Evolutionary conservation across 2,329 filamentous ascomycete genomes (phyloP).

Genomic region (Blumeriella jaapii): DNA sequence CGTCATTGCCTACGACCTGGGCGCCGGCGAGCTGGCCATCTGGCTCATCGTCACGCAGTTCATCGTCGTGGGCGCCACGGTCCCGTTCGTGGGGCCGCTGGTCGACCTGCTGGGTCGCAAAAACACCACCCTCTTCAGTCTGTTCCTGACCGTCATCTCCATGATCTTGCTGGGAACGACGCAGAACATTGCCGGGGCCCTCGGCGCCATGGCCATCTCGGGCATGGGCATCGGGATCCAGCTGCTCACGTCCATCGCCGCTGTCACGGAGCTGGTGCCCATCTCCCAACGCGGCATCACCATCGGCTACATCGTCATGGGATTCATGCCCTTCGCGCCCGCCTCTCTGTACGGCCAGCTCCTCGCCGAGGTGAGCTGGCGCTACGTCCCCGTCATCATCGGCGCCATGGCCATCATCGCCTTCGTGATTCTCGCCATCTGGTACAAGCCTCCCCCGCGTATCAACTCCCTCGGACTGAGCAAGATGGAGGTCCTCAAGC

Average conservation of each 20-base stretch:
- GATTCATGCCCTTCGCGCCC: conserved; percentile 49
- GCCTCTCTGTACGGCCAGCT: conserved; percentile 49
- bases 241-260: conserved; percentile 57
- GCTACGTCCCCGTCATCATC: conserved; percentile 1
- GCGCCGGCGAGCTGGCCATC: conserved; percentile 6
- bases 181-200: conserved; percentile 47
- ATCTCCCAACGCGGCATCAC: conserved; percentile 50
- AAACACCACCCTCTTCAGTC: conserved; percentile 45
- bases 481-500: conserved; percentile 29
- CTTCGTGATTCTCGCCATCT: conserved; percentile 37
- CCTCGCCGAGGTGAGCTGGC: conserved; percentile 31
- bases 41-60: conserved; percentile 36
- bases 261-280: conserved; percentile 56
- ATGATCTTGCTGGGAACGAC: conserved; percentile 48
- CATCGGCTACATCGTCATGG: conserved; percentile 46
- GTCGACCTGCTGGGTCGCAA: conserved; percentile 53
- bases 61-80: conserved; percentile 44
- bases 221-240: conserved; percentile 56
- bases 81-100: conserved; percentile 53
- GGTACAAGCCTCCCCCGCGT: conserved; percentile 42
- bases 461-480: conserved; percentile 31
- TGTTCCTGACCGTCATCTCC: conserved; percentile 41
- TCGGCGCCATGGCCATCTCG: conserved; percentile 42
- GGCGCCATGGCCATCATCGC: conserved; percentile 40
- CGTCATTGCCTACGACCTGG: conserved; percentile 10